Conservation (phyloP, 371 early-diverging fungal species). For the Actinomortierella wolfii region DNA sequence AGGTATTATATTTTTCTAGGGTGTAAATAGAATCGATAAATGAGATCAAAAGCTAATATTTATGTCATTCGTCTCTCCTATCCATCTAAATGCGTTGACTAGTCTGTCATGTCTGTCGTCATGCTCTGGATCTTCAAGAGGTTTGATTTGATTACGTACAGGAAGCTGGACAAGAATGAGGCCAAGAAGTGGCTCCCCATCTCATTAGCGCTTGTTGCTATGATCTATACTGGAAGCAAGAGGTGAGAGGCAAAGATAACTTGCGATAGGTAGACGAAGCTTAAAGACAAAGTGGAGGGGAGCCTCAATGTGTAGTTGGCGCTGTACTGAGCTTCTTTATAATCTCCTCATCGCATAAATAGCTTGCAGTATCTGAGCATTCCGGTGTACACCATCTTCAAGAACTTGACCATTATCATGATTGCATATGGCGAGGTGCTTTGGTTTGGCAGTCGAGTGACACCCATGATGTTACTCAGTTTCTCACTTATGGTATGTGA, state of each 20-base stretch:
- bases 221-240: constrained; percentile 99
- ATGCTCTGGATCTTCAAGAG: constrained; percentile 57
- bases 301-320: no score
- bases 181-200: constrained; percentile 89
- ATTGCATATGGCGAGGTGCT: constrained; percentile 94
- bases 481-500: constrained; percentile 85
- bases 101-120: neutral
- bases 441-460: constrained; percentile 81
- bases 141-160: constrained; percentile 68
- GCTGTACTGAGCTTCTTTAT: no score
- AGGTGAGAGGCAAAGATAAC: constrained; percentile 34
- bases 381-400: constrained; percentile 97
- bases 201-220: constrained; percentile 84
- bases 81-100: neutral
- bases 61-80: neutral
- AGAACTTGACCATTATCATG: constrained; percentile 97
- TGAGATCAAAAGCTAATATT: neutral
- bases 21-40: neutral
- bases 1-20: constrained; percentile 56
- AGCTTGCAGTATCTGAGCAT: constrained; percentile 91
- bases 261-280: no score
- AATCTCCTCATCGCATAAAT: neutral
- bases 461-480: constrained; percentile 78
- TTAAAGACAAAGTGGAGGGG: no score
- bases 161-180: constrained; percentile 62